Evolutionary conservation across 1,284 basidiomycete species (phyloP).

Genomic region (Limonomyces culmigenus): DNA sequence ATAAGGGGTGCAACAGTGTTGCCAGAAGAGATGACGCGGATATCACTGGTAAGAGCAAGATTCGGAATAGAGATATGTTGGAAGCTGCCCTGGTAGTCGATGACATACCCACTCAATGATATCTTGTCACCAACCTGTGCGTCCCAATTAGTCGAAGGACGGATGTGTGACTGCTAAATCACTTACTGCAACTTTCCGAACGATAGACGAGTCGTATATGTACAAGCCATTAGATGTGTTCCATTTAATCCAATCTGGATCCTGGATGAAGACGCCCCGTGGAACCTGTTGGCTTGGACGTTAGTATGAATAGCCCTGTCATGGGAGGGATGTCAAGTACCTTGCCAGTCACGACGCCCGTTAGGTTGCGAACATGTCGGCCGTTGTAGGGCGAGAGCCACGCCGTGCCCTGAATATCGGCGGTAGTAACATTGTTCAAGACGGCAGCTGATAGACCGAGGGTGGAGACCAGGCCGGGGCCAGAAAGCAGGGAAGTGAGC

Average conservation of each 20-base stretch:
- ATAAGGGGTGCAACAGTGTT: slow-evolving; percentile 29
- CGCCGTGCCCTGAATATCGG: slow-evolving; percentile 34
- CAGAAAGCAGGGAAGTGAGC: no score
- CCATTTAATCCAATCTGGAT: slow-evolving; percentile 23
- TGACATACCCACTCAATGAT: slow-evolving; percentile 26
- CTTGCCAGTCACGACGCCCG: slow-evolving; percentile 38
- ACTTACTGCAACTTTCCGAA: slow-evolving; percentile 25
- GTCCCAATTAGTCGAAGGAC: no score
- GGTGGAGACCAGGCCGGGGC: no score
- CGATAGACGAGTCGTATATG: slow-evolving; percentile 26
- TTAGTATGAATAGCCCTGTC: background rate
- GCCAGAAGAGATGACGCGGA: slow-evolving; percentile 26
- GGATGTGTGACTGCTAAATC: no score
- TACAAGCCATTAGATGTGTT: slow-evolving; percentile 35
- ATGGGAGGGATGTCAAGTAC: slow-evolving; percentile 12
- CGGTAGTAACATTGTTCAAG: slow-evolving; percentile 17
- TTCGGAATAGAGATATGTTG: slow-evolving; percentile 32
- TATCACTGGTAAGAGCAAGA: slow-evolving; percentile 24
- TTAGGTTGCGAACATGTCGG: slow-evolving; percentile 28
- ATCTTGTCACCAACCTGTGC: no score
- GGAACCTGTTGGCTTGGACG: slow-evolving; percentile 21
- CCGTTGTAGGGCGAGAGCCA: slow-evolving; percentile 32
- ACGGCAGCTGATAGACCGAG: no score
- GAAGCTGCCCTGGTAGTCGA: slow-evolving; percentile 34
- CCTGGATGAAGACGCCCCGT: slow-evolving; percentile 37